Evolutionary conservation across 768 basidiomycete genomes (phyloP), one percentile per base, ranked within the genome.

Genomic region (Suillus americanus): DNA sequence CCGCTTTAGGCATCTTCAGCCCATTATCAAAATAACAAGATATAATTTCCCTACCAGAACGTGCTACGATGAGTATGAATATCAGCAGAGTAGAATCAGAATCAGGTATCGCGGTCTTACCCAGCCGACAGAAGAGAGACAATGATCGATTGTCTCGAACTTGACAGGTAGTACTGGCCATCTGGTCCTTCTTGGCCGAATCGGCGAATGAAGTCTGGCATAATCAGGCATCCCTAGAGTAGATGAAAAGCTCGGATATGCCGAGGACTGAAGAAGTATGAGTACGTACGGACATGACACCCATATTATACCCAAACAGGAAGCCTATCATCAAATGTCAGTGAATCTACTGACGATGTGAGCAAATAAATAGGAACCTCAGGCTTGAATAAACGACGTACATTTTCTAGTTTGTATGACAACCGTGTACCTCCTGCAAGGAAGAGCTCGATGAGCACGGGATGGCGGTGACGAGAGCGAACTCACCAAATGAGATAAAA

Each of bases 101-200:
- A n/a, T n/a, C n/a, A 38, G 20, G n/a, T n/a, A 41, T 59, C 25
- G 25, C 30, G 6, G 9, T 43, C 60, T 38, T 71, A 87, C 87
- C 90, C 90, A 33, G 89, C 91, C 23, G 89, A 91, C 7, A 92
- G 79, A 4, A 92, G 80, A 8, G 90, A 92, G 0, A 91, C 91
- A 62, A 92, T 92, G 59, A 92, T 89, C 0, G 89, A 89, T 70
- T 91, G 89, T 41, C 89, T 80, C 30, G 85, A 84, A 64, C 84
- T 83, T 3, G 86, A 84, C 12, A 94, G 76, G 64, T 83, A 78
- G 59, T 77, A 77, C 40, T 76, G 67, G 4, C 89, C 89, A 65
- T 84, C 71, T 2, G 72, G n/a, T n/a, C n/a, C 69, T 56, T 75
- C 81, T 69, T 86, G 78, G 38, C 90, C 91, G 70, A 92, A 92